Evolutionary conservation across 1,284 basidiomycete genomes (phyloP).

Genomic region (Agroathelia rolfsii): DNA sequence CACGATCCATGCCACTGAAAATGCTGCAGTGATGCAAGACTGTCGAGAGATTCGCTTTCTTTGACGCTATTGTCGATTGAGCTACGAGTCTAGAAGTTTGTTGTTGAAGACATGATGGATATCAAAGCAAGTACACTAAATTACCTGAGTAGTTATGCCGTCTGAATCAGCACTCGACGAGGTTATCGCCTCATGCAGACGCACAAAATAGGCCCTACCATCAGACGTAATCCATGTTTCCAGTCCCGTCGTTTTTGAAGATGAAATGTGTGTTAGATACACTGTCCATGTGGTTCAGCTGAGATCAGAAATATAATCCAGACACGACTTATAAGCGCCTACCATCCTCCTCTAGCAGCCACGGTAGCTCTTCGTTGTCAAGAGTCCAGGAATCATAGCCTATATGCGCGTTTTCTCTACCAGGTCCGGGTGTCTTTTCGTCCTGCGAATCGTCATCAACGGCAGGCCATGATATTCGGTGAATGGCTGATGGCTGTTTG

Average conservation of each 20-base stretch:
- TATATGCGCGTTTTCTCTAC: conserved; percentile 15
- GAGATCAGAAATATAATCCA: no score
- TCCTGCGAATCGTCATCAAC: conserved; percentile 32
- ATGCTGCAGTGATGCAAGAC: conserved; percentile 18
- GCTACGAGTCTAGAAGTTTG: neutral
- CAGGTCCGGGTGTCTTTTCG: no score
- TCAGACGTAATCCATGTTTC: conserved; percentile 80
- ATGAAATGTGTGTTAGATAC: conserved; percentile 44
- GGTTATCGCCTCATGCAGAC: conserved; percentile 35
- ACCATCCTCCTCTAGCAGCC: conserved; percentile 67
- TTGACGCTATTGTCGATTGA: neutral
- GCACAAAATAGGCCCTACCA: conserved; percentile 69
- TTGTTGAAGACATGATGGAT: conserved; percentile 5
- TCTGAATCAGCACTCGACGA: conserved; percentile 8
- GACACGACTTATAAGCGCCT: no score
- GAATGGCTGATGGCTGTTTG: conserved; percentile 56
- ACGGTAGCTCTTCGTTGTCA: conserved; percentile 59
- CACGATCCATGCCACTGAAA: conserved; percentile 56
- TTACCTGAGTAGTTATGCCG: conserved; percentile 11
- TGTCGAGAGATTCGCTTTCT: no score
- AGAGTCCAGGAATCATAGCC: conserved; percentile 65
- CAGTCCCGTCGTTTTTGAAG: conserved; percentile 46
- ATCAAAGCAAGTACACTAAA: no score
- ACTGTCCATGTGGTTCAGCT: conserved; percentile 42
- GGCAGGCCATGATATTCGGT: conserved; percentile 72